Evolutionary conservation across 306 rosid species (phyloP).

Genomic region (barrel medic (Medicago truncatula)): MtrunA17r5.0-ANR NC_053049.1:21449001-21449500

Average conservation of each 20-base stretch:
- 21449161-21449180: constrained; percentile 36
- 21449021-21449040: constrained; percentile 33
- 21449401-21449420: constrained; percentile 7
- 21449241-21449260: constrained; percentile 24
- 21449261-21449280: constrained; percentile 7
- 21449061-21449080: constrained; percentile 98
- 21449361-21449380: constrained; percentile 7
- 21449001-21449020: constrained; percentile 12
- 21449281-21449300: constrained; percentile 11
- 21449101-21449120: constrained; percentile 88
- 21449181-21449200: not conserved
- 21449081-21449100: constrained; percentile 97
- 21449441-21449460: not conserved
- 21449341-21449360: not conserved
- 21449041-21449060: constrained; percentile 93
- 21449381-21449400: not conserved
- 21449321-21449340: constrained; percentile 15
- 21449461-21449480: not conserved
- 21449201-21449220: constrained; percentile 28
- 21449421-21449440: too few species aligned
- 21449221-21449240: not conserved
- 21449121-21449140: constrained; percentile 98
- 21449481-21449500: not conserved
- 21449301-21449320: constrained; percentile 15
- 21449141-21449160: constrained; percentile 53